Conservation (phyloP, 225 moss, liverwort and hornwort species). For the Lunularia cruciata region DNA sequence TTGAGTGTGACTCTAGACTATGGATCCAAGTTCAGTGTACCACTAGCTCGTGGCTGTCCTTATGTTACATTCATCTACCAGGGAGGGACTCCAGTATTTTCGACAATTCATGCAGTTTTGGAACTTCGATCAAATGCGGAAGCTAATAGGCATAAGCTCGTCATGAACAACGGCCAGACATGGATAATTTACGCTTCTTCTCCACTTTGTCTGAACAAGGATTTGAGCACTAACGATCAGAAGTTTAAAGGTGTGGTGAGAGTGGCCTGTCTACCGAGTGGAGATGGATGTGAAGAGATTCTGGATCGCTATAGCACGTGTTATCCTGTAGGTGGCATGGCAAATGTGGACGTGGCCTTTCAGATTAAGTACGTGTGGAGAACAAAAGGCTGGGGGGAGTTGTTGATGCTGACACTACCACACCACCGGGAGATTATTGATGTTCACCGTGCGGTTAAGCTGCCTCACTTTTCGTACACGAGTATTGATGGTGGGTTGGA, state of each 20-base stretch:
- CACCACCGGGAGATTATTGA: slow-evolving; percentile 68
- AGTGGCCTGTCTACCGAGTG: slow-evolving; percentile 47
- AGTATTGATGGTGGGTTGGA: slow-evolving; percentile 73
- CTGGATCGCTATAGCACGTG: slow-evolving; percentile 74
- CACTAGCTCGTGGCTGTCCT: slow-evolving; percentile 76
- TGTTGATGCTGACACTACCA: slow-evolving; percentile 83
- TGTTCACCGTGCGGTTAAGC: slow-evolving; percentile 29
- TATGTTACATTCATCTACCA: slow-evolving; percentile 66
- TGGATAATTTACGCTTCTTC: slow-evolving; percentile 81
- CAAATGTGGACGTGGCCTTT: slow-evolving; percentile 67
- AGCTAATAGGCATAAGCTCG: slow-evolving; percentile 59
- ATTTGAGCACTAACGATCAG: slow-evolving; percentile 27
- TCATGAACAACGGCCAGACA: slow-evolving; percentile 79
- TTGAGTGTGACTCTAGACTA: slow-evolving; percentile 79
- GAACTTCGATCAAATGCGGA: slow-evolving; percentile 72
- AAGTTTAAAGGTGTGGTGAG: slow-evolving; percentile 66
- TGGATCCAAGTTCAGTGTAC: slow-evolving; percentile 55
- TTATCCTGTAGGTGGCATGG: slow-evolving; percentile 63
- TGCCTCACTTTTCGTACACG: slow-evolving; percentile 45
- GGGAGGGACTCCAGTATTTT: slow-evolving; percentile 60
- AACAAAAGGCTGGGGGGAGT: slow-evolving; percentile 68
- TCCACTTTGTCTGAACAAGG: slow-evolving; percentile 48
- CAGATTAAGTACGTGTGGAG: slow-evolving; percentile 72
- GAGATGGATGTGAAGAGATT: slow-evolving; percentile 50
- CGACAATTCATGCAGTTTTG: slow-evolving; percentile 63